A percentile compares a stretch with the other conserved stretches of the same genome.
phyloP scores from a whole-genome alignment of 495 filamentous ascomycete genomes.

The Podospora comata region DNA sequence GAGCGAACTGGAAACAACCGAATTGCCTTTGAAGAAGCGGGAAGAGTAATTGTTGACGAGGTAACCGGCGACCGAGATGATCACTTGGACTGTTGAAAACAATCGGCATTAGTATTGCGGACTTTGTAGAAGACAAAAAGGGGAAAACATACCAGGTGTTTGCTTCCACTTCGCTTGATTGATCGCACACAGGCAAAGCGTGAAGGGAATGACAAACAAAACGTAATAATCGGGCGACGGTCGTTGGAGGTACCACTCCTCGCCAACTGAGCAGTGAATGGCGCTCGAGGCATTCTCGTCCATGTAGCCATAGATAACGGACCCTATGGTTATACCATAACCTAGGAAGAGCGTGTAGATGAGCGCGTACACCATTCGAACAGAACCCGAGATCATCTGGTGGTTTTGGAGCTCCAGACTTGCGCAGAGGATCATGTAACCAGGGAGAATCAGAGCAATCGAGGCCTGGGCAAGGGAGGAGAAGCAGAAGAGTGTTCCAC shows the following conservation, averaged over 20 bases:
- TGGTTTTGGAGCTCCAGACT: constrained; percentile 84
- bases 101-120: neutral
- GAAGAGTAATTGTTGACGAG: constrained; percentile 79
- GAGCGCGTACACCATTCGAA: constrained; percentile 93
- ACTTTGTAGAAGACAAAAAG: neutral
- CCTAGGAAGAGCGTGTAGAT: constrained; percentile 95
- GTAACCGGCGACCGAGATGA: constrained; percentile 82
- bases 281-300: constrained; percentile 69
- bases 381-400: constrained; percentile 82
- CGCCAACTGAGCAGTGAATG: constrained; percentile 58
- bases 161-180: constrained; percentile 92
- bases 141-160: constrained; percentile 67
- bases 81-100: constrained; percentile 54
- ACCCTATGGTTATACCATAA: constrained; percentile 95
- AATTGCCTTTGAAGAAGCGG: constrained; percentile 67
- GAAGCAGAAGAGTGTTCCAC: constrained; percentile 79
- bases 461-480: constrained; percentile 85
- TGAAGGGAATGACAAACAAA: constrained; percentile 77
- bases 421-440: constrained; percentile 64
- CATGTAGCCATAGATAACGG: constrained; percentile 80
- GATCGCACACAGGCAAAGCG: constrained; percentile 75
- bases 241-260: constrained; percentile 46
- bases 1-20: constrained; percentile 78
- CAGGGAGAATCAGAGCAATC: constrained; percentile 89
- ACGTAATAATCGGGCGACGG: constrained; percentile 61